Percentiles rank a stretch among this genome's conserved stretches.
phyloP scores from a whole-genome alignment of 768 basidiomycete species.

The Leccinum imitatum region DNA sequence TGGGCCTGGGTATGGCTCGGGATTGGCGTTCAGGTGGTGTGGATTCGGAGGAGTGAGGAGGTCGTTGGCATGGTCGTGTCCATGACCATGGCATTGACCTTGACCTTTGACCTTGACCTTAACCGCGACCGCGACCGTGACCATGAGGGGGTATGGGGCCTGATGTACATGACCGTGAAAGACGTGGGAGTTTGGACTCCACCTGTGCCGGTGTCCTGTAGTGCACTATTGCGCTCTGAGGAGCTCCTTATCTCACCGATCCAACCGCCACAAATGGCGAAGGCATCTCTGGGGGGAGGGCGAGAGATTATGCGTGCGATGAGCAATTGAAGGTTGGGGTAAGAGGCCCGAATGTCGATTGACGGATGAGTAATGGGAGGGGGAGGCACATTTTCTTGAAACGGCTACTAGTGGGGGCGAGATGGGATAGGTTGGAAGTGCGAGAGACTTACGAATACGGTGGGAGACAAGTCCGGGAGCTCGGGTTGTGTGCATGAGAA shows the following conservation, averaged over 20 bases:
- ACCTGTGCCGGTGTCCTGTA: not conserved
- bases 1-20: not conserved
- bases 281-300: constrained; percentile 30
- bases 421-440: not conserved
- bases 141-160: constrained; percentile 2
- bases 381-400: constrained; percentile 9
- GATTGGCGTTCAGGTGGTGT: constrained; percentile 4
- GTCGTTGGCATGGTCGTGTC: constrained; percentile 4
- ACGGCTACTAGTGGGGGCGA: constrained; percentile 11
- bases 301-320: constrained; percentile 24
- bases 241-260: constrained; percentile 35
- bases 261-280: constrained; percentile 30
- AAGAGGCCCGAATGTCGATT: constrained; percentile 45
- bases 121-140: too few species aligned
- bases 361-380: constrained; percentile 50
- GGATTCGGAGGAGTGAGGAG: constrained; percentile 13
- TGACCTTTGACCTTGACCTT: not conserved
- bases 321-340: constrained; percentile 18
- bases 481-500: constrained; percentile 45
- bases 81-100: not conserved
- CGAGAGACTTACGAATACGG: constrained; percentile 48
- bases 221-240: constrained; percentile 11
- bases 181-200: constrained; percentile 5
- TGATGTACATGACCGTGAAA: constrained; percentile 7
- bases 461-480: constrained; percentile 61